Base-by-base conservation (phyloP, 306 rosid genomes). In the Phaseolus lunatus region DNA sequence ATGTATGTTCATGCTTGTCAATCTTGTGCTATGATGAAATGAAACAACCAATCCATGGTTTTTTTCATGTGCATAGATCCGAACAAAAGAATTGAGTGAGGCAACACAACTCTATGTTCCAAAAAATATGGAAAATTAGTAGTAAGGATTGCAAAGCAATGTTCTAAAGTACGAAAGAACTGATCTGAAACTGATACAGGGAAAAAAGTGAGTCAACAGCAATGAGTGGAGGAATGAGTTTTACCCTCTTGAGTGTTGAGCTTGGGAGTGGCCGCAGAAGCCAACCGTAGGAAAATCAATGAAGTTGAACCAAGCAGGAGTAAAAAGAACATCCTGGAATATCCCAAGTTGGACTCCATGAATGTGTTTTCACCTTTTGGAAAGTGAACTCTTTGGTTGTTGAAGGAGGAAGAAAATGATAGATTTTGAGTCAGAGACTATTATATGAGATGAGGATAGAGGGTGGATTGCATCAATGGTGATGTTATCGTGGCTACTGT, bases 191-290 rank as follows among this genome's bases (percentile, higher is more conserved):
- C 43, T 47, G 35, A 5, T 24, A 65, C 9, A 9, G 18, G 15
- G 27, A 64, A 64, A 35, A n/a, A 18, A 31, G 37, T 24, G 35
- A 12, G 18, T 5, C 10, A 24, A 13, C 31, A 53, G 14, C 5
- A 59, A 61, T 29, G 13, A 62, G 13, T 45, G 48, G 3, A 56
- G 19, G 56, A 57, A 12, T 70, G 61, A 5, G n/a, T 15, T 47
- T 15, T 63, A 90, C 93, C 91, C 83, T 90, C 96, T n/a, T 73
- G 43, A 45, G 4, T 53, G 54, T 67, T 84, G 77, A 91, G 94
- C 85, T 86, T 89, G n/a, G 86, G 83, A 23, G 86, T 79, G 75
- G 89, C 86, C 27, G 87, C 86, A 22, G 75, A 77, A 72, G 85
- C 86, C 19, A 74, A 79, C 41, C 77, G 73, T 41, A 82, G 67